Percentiles rank a stretch among this genome's conserved stretches.
These are phyloP conservation scores for Vitis riparia DNA, from an alignment of 164 flowering plant species.

Conservation along the genomic window DNA sequence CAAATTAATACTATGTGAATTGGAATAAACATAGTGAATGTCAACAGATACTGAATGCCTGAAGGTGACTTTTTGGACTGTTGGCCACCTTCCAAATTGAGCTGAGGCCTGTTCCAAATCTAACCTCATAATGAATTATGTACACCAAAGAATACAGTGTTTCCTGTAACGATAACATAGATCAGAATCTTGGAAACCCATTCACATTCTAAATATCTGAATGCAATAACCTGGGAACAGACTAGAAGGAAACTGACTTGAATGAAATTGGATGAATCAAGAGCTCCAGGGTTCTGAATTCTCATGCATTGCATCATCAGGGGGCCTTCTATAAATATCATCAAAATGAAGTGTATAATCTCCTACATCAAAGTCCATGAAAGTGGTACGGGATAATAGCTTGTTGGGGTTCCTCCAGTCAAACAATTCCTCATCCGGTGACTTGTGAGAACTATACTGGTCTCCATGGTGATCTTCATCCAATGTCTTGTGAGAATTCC, in stretches of 20 bases:
- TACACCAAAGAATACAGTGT: constrained; percentile 37
- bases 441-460: too few relatives aligned
- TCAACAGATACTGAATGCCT: neutral
- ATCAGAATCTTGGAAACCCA: constrained; percentile 15
- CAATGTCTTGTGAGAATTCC: too few relatives aligned
- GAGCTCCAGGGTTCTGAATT: constrained; percentile 24
- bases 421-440: neutral
- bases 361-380: constrained; percentile 42
- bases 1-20: too few relatives aligned
- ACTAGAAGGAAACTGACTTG: too few relatives aligned
- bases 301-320: constrained; percentile 24
- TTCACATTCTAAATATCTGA: constrained; percentile 7
- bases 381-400: constrained; percentile 39
- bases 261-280: neutral
- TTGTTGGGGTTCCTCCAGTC: constrained; percentile 47
- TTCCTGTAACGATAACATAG: constrained; percentile 1
- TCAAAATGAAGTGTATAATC: constrained; percentile 68
- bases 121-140: constrained; percentile 28
- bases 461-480: too few relatives aligned
- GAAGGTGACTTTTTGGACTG: neutral
- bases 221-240: constrained; percentile 1
- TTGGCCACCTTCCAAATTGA: neutral
- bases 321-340: constrained; percentile 57
- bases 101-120: constrained; percentile 6
- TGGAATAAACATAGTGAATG: too few relatives aligned